Conservation (phyloP, 345 rosid genomes). For the Orychophragmus violaceus region DNA sequence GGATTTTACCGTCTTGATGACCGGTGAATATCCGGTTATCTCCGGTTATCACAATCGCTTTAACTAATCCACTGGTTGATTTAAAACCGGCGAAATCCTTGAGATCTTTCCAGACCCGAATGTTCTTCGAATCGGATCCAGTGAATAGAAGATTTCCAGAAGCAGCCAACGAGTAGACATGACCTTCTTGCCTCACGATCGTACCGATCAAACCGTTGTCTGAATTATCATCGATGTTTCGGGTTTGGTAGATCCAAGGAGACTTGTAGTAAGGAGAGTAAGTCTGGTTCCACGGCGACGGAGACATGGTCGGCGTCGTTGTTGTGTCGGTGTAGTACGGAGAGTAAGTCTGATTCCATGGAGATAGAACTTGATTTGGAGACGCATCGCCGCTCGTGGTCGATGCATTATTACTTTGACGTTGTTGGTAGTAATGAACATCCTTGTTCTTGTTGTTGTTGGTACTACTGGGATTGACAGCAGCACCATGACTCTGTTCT, state of each 20-base stretch:
- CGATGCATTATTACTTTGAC: conserved; percentile 25
- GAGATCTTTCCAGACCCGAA: conserved; percentile 61
- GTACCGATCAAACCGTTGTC: conserved; percentile 48
- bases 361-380: conserved; percentile 43
- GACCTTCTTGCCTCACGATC: conserved; percentile 58
- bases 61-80: conserved; percentile 53
- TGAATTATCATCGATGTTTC: conserved; percentile 1
- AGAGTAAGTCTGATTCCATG: conserved; percentile 47
- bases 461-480: conserved; percentile 9
- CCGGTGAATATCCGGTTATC: conserved; percentile 53
- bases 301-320: conserved; percentile 41
- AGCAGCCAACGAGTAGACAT: conserved; percentile 62
- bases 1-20: conserved; percentile 66
- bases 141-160: conserved; percentile 53
- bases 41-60: conserved; percentile 37
- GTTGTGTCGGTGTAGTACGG: conserved; percentile 43
- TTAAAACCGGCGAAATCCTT: conserved; percentile 54
- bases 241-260: conserved; percentile 34
- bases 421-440: background rate
- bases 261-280: conserved; percentile 43
- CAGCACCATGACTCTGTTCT: conserved; percentile 23
- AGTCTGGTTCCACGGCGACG: conserved; percentile 58
- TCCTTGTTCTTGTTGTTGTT: background rate
- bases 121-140: conserved; percentile 66
- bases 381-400: conserved; percentile 43